Evolutionary conservation across 108 stramenopile species (phyloP).

Genomic region (Cyclotella atomus): DNA sequence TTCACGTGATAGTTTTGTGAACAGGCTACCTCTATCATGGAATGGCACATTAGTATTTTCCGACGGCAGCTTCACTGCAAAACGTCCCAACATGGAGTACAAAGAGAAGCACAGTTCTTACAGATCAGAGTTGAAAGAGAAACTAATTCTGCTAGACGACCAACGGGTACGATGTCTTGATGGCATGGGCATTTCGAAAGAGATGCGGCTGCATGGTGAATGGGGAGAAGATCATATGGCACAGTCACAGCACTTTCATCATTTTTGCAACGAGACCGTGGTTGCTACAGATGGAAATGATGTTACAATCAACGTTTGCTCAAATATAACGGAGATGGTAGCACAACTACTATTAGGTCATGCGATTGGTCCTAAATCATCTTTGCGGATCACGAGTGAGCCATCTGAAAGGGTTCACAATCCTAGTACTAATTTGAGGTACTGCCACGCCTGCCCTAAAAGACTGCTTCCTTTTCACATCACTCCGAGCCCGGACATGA

Average conservation of each 20-base stretch:
- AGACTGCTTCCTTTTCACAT: slow-evolving; percentile 39
- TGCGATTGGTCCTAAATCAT: slow-evolving; percentile 27
- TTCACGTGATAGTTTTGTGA: slow-evolving; percentile 15
- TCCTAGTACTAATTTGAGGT: slow-evolving; percentile 1
- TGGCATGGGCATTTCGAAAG: slow-evolving; percentile 38
- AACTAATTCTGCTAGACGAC: slow-evolving; percentile 18
- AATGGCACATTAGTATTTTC: slow-evolving; percentile 31
- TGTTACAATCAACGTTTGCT: slow-evolving; percentile 18
- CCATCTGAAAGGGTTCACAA: background rate
- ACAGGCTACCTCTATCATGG: slow-evolving; percentile 14
- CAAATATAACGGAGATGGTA: slow-evolving; percentile 44
- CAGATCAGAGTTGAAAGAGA: background rate
- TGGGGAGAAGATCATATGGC: slow-evolving; percentile 27
- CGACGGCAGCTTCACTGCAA: slow-evolving; percentile 27
- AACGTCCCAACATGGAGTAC: slow-evolving; percentile 7
- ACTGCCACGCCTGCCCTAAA: slow-evolving; percentile 38
- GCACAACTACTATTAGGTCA: slow-evolving; percentile 35
- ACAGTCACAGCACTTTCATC: slow-evolving; percentile 51
- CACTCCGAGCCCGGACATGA: slow-evolving; percentile 26
- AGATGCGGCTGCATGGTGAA: slow-evolving; percentile 39
- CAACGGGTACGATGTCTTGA: slow-evolving; percentile 38
- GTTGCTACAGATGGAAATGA: background rate
- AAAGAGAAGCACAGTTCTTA: slow-evolving; percentile 9
- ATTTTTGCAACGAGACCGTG: slow-evolving; percentile 16
- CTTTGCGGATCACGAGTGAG: background rate